phyloP scores from a whole-genome alignment of 257 asterid species.

The Solanum raphanifolium region DNA sequence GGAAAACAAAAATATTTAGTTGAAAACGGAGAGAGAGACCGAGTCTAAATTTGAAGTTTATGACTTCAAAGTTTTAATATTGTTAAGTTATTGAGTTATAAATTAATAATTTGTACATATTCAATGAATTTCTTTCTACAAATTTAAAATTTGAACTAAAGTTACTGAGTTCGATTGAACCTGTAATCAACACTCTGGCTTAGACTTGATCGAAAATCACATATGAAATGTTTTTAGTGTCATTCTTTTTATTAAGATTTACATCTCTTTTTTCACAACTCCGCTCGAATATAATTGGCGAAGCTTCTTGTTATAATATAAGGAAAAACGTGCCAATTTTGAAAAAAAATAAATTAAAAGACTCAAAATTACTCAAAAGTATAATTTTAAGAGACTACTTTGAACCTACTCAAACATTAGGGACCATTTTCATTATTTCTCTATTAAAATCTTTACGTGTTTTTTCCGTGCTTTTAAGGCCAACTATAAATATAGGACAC shows the following conservation, averaged over 20 bases:
- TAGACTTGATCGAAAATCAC: no score
- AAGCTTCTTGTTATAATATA: background rate
- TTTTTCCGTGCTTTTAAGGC: no score
- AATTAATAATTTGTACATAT: background rate
- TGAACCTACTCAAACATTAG: background rate
- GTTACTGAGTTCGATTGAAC: background rate
- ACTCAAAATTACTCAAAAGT: background rate
- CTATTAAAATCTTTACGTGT: background rate
- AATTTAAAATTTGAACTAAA: accelerated
- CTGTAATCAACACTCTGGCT: background rate
- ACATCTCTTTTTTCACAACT: background rate
- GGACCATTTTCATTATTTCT: background rate
- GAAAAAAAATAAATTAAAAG: background rate
- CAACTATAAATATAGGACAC: background rate
- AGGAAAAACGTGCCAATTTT: background rate
- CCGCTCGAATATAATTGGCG: background rate
- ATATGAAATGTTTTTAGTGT: background rate
- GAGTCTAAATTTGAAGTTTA: background rate
- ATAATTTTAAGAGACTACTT: background rate
- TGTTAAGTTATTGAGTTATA: background rate
- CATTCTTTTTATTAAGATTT: no score
- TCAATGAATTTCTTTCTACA: background rate
- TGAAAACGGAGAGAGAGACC: no score
- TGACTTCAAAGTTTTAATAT: accelerated
- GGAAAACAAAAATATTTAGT: background rate